Conservation (phyloP, 768 basidiomycete species). For the Russula virescens region DNA sequence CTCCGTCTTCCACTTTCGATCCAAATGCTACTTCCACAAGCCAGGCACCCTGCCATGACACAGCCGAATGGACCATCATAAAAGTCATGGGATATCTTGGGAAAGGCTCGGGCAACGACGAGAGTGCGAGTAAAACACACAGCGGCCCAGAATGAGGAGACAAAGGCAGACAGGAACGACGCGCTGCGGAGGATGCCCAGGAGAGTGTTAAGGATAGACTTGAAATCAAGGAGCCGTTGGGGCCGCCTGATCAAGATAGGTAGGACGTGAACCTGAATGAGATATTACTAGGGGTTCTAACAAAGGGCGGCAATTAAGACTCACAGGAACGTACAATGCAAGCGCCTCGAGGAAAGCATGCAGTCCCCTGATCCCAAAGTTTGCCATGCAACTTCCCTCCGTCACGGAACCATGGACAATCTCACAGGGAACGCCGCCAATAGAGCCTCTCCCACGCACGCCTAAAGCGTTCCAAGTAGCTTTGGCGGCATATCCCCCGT, state of each 20-base stretch:
- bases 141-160: conserved; percentile 62
- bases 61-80: conserved; percentile 77
- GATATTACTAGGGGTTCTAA: conserved; percentile 4
- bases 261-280: conserved; percentile 59
- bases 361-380: conserved; percentile 47
- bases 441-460: conserved; percentile 43
- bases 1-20: conserved; percentile 65
- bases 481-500: conserved; percentile 50
- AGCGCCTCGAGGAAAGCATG: conserved; percentile 59
- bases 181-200: conserved; percentile 58
- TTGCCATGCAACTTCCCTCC: conserved; percentile 53
- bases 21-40: conserved; percentile 73
- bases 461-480: conserved; percentile 52
- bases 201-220: conserved; percentile 37
- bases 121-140: conserved; percentile 68
- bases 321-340: conserved; percentile 65
- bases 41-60: conserved; percentile 57
- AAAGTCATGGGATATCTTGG: conserved; percentile 64
- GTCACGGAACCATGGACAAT: conserved; percentile 60
- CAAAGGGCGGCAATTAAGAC: conserved; percentile 26
- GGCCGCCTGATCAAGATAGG: conserved; percentile 61
- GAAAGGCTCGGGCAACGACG: conserved; percentile 56
- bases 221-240: conserved; percentile 41
- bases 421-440: conserved; percentile 75
- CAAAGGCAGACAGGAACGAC: conserved; percentile 64